Percentiles rank a stretch among this genome's conserved stretches.
These are phyloP conservation scores for Knoxia roxburghii DNA, from an alignment of 257 asterid species.

Conservation along the genomic window DNA sequence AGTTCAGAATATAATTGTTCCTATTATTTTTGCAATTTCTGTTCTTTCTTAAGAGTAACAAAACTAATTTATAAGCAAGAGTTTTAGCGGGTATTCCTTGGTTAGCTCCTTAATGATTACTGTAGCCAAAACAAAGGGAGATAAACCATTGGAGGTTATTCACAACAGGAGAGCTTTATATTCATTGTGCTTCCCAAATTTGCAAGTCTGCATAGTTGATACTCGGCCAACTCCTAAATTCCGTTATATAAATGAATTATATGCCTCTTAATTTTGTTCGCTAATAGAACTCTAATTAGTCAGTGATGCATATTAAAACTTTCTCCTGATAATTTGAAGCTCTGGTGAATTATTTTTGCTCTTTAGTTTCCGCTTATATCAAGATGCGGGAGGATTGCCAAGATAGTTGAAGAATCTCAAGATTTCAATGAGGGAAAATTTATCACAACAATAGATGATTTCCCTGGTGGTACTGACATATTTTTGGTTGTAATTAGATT, in stretches of 20 bases:
- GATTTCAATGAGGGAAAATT: conserved; percentile 25
- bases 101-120: background rate
- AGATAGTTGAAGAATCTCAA: conserved; percentile 49
- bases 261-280: background rate
- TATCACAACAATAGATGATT: conserved; percentile 44
- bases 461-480: conserved; percentile 76
- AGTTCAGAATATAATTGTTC: background rate
- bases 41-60: background rate
- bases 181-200: background rate
- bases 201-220: background rate
- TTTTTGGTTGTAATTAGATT: conserved; percentile 54
- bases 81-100: no score
- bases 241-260: background rate
- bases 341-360: conserved; percentile 13
- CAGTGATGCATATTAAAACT: background rate
- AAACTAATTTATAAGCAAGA: background rate
- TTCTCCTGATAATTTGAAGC: background rate
- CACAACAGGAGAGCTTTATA: background rate
- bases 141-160: background rate
- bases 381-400: conserved; percentile 73
- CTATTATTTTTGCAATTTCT: background rate
- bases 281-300: background rate
- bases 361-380: conserved; percentile 88
- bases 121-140: background rate
- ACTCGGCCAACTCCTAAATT: background rate